A percentile compares a stretch with the other conserved stretches of the same genome.
Evolutionary conservation across 768 basidiomycete genomes (phyloP).

Genomic region (Cyathus striatus): DNA sequence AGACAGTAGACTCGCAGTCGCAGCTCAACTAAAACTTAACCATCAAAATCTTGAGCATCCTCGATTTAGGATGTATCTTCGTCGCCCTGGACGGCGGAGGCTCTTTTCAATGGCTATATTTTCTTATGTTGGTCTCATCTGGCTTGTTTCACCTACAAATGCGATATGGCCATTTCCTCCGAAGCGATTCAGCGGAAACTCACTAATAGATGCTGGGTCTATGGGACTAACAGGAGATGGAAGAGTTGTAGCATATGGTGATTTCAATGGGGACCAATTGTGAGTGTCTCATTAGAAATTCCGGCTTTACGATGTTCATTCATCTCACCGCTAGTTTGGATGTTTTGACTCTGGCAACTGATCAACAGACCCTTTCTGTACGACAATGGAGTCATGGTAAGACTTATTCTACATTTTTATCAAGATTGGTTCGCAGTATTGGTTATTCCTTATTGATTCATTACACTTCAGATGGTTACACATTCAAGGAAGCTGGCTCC

Average conservation of each 20-base stretch:
- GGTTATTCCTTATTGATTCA: background rate
- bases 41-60: background rate
- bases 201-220: slow-evolving; percentile 73
- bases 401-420: too few species aligned
- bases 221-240: slow-evolving; percentile 72
- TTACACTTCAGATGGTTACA: slow-evolving; percentile 50
- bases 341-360: slow-evolving; percentile 66
- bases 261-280: slow-evolving; percentile 97
- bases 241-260: slow-evolving; percentile 84
- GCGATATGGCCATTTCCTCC: slow-evolving; percentile 80
- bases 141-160: slow-evolving; percentile 8
- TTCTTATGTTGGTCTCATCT: slow-evolving; percentile 6
- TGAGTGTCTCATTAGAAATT: slow-evolving; percentile 32
- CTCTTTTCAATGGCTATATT: slow-evolving; percentile 2
- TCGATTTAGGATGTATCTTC: slow-evolving; percentile 12
- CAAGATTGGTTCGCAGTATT: too few species aligned
- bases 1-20: background rate
- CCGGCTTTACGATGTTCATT: slow-evolving; percentile 1
- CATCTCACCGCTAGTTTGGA: slow-evolving; percentile 54
- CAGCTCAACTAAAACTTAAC: background rate
- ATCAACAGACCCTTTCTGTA: slow-evolving; percentile 72
- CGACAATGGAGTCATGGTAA: slow-evolving; percentile 81
- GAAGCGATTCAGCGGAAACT: slow-evolving; percentile 82
- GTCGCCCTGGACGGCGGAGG: slow-evolving; percentile 18
- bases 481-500: slow-evolving; percentile 42